phyloP scores from a whole-genome alignment of 1,139 yeast genomes.

The Yarrowia galli region DNA sequence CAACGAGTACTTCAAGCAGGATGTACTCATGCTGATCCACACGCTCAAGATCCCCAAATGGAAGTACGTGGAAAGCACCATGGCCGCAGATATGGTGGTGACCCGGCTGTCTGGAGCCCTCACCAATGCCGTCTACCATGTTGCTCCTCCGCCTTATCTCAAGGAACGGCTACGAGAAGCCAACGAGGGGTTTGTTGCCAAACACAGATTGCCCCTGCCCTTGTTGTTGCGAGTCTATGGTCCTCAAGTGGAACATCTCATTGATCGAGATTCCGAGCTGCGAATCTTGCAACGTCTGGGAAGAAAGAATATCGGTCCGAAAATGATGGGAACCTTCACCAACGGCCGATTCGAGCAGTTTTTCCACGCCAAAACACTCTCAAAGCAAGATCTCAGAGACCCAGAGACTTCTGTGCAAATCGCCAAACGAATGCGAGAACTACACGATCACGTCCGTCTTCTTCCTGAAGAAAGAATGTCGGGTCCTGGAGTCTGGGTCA shows the following conservation, averaged over 20 bases:
- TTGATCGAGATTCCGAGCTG: constrained; percentile 85
- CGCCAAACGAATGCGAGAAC: constrained; percentile 95
- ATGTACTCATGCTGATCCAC: constrained; percentile 70
- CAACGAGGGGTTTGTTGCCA: constrained; percentile 39
- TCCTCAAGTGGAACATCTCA: constrained; percentile 83
- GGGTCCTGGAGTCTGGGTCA: constrained; percentile 75
- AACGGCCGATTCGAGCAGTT: constrained; percentile 95
- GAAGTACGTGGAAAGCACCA: constrained; percentile 57
- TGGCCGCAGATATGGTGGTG: constrained; percentile 57
- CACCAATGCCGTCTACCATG: constrained; percentile 85
- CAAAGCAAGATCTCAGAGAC: constrained; percentile 74
- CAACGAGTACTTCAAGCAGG: constrained; percentile 81
- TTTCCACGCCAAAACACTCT: constrained; percentile 77
- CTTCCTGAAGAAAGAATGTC: constrained; percentile 57
- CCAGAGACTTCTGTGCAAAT: constrained; percentile 81
- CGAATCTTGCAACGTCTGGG: constrained; percentile 75
- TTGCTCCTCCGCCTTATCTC: constrained; percentile 54
- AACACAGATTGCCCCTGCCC: constrained; percentile 52
- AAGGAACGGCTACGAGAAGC: constrained; percentile 46
- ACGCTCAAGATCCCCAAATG: constrained; percentile 76
- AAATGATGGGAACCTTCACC: constrained; percentile 81
- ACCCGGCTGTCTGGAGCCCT: constrained; percentile 87
- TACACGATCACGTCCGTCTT: constrained; percentile 81
- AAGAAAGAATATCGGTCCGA: constrained; percentile 83
- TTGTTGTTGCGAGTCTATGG: constrained; percentile 86